Conservation (phyloP, 768 basidiomycete genomes). For the Mrakia frigida region DNA sequence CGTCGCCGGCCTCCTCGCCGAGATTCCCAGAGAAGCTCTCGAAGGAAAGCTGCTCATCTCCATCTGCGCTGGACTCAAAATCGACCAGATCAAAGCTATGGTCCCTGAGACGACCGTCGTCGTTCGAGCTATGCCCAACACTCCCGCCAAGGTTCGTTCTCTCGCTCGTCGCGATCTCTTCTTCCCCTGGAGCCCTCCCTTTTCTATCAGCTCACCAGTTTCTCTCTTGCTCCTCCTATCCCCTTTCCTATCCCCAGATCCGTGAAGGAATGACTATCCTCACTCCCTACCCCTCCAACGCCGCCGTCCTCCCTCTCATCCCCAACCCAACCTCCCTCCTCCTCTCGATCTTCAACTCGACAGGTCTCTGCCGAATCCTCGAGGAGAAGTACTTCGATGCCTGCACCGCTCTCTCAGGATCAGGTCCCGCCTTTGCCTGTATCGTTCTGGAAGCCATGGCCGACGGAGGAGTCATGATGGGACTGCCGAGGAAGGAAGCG, state of each 20-base stretch:
- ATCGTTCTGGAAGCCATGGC: constrained; percentile 98
- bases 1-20: constrained; percentile 65
- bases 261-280: constrained; percentile 98
- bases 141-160: constrained; percentile 75
- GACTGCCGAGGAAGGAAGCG: constrained; percentile 85
- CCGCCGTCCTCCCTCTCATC: constrained; percentile 49
- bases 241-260: constrained; percentile 55
- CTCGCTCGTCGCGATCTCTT: background rate
- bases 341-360: constrained; percentile 91
- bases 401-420: constrained; percentile 91
- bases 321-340: constrained; percentile 64
- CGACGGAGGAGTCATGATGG: constrained; percentile 99
- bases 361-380: constrained; percentile 89
- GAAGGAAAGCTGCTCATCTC: constrained; percentile 89
- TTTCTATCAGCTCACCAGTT: background rate
- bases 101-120: constrained; percentile 72
- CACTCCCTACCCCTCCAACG: constrained; percentile 54
- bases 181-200: background rate
- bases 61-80: constrained; percentile 94
- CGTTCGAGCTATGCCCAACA: constrained; percentile 97
- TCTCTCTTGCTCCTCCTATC: background rate
- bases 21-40: constrained; percentile 61
- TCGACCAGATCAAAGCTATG: constrained; percentile 69
- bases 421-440: constrained; percentile 94
- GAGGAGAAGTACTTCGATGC: constrained; percentile 99